phyloP scores from a whole-genome alignment of 306 rosid species.

The Delonix regia region DNA sequence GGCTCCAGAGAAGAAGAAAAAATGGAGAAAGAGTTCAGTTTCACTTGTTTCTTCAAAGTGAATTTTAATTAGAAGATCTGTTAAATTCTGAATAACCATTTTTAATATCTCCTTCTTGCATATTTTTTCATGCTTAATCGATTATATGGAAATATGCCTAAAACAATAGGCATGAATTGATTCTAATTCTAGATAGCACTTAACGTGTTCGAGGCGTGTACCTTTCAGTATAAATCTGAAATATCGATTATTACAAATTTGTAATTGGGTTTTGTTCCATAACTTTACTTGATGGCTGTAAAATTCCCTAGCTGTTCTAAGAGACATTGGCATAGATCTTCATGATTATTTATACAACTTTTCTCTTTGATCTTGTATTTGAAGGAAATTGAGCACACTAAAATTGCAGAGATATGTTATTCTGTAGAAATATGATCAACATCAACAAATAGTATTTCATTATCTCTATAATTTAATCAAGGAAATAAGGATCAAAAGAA shows the following conservation, averaged over 20 bases:
- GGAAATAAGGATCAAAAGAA: background rate
- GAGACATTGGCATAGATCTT: too few species aligned
- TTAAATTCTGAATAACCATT: background rate
- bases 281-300: background rate
- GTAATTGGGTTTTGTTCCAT: background rate
- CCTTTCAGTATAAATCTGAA: slow-evolving; percentile 19
- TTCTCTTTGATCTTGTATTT: too few species aligned
- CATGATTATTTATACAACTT: too few species aligned
- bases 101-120: background rate
- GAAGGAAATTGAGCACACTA: background rate
- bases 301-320: background rate
- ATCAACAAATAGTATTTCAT: background rate
- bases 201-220: slow-evolving; percentile 24
- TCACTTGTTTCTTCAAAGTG: slow-evolving; percentile 15
- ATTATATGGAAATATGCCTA: background rate
- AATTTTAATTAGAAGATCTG: background rate
- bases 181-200: slow-evolving; percentile 15
- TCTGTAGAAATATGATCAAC: too few species aligned
- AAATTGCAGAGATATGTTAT: background rate
- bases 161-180: background rate
- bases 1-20: background rate
- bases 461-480: background rate
- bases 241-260: slow-evolving; percentile 1
- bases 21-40: background rate
- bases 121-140: background rate